Evolutionary conservation across 768 basidiomycete species (phyloP).

Genomic region (Neoboletus magnificus): DNA sequence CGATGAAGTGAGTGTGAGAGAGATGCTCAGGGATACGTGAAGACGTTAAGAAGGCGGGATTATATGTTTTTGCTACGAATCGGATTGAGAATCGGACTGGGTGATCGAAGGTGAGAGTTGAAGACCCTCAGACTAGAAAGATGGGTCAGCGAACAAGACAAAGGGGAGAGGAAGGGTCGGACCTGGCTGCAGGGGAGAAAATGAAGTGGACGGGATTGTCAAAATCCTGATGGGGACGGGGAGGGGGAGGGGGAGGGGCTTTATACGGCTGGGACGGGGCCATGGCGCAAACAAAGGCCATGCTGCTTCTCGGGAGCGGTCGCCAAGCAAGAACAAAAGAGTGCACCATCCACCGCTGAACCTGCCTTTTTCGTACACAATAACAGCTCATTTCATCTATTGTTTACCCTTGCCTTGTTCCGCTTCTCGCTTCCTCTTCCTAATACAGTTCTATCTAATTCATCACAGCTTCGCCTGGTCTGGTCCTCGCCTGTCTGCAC

Average conservation of each 20-base stretch:
- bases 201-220: conserved; percentile 31
- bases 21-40: conserved; percentile 24
- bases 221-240: conserved; percentile 30
- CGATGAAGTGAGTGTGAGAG: conserved; percentile 27
- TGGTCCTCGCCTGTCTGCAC: conserved; percentile 51
- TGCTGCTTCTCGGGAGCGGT: conserved; percentile 16
- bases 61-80: conserved; percentile 4
- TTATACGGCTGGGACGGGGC: conserved; percentile 24
- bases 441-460: conserved; percentile 10
- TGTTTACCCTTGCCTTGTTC: conserved; percentile 20
- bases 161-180: not conserved
- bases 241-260: conserved; percentile 6
- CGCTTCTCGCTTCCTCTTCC: conserved; percentile 14
- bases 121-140: conserved; percentile 27
- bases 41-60: conserved; percentile 19
- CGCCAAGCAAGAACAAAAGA: conserved; percentile 37
- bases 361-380: conserved; percentile 31
- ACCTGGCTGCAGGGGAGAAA: conserved; percentile 30
- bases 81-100: conserved; percentile 27
- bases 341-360: not conserved
- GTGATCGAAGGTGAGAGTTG: conserved; percentile 17
- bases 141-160: conserved; percentile 9
- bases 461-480: conserved; percentile 24
- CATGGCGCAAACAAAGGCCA: conserved; percentile 6
- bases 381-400: conserved; percentile 21